Percentiles rank a stretch among this genome's conserved stretches.
Evolutionary conservation across 768 basidiomycete species (phyloP).

Genomic region (Imleria badia): DNA sequence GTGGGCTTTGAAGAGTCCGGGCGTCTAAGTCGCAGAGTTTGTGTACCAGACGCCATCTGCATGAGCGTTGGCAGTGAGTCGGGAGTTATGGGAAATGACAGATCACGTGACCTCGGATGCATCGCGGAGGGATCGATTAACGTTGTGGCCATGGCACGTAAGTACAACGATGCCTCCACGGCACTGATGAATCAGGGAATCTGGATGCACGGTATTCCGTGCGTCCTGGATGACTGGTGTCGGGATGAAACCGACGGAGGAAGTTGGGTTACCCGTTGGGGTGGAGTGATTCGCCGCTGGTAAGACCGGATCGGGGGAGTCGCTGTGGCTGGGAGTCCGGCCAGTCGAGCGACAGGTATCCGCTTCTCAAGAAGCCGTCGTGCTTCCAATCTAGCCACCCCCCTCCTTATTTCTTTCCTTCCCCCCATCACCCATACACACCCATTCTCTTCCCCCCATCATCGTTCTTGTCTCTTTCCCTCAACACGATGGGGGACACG

Average conservation of each 20-base stretch:
- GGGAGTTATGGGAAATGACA: not conserved
- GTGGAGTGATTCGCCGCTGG: slow-evolving; percentile 25
- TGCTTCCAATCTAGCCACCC: slow-evolving; percentile 25
- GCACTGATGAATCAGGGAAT: not conserved
- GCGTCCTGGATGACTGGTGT: not conserved
- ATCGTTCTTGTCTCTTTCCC: slow-evolving; percentile 14
- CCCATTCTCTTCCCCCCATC: slow-evolving; percentile 6
- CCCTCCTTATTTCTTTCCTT: slow-evolving; percentile 30
- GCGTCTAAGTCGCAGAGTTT: slow-evolving; percentile 51
- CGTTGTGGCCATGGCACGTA: not conserved
- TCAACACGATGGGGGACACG: slow-evolving; percentile 41
- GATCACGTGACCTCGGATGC: slow-evolving; percentile 12
- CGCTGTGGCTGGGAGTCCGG: slow-evolving; percentile 22
- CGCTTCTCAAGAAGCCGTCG: slow-evolving; percentile 30
- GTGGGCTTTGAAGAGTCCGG: slow-evolving; percentile 32
- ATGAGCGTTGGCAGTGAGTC: not conserved
- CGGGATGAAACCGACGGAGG: not conserved
- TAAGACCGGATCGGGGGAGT: slow-evolving; percentile 32
- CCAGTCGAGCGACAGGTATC: slow-evolving; percentile 20
- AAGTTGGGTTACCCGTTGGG: slow-evolving; percentile 18
- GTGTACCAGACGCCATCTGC: slow-evolving; percentile 42
- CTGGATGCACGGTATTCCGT: not conserved
- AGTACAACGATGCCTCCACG: not conserved
- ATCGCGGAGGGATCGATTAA: slow-evolving; percentile 6
- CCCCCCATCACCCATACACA: slow-evolving; percentile 11